These are phyloP conservation scores for Musa beccarii DNA, from an alignment of 176 grass and related monocot species.

Conservation along the genomic window DNA sequence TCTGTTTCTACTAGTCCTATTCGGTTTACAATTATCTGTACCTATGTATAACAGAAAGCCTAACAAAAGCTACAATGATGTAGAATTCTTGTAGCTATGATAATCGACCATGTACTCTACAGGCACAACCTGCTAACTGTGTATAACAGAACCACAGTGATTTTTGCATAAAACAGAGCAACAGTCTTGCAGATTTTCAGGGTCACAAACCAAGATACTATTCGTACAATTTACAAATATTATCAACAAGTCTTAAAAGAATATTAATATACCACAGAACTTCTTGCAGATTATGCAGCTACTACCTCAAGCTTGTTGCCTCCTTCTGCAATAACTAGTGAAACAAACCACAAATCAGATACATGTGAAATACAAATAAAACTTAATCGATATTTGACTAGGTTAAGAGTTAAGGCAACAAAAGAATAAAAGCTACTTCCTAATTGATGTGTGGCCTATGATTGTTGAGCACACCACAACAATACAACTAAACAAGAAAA, in stretches of 20 bases:
- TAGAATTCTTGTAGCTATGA: too few relatives aligned
- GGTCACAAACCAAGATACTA: too few relatives aligned
- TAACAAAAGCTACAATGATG: too few relatives aligned
- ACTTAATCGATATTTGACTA: not conserved
- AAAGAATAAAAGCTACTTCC: not conserved
- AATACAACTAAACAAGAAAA: not conserved
- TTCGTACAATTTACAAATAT: not conserved
- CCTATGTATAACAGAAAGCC: too few relatives aligned
- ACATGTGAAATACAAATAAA: not conserved
- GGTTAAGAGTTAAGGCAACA: not conserved
- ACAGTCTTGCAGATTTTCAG: too few relatives aligned
- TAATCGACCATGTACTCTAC: too few relatives aligned
- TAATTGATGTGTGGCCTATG: not conserved
- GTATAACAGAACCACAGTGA: too few relatives aligned
- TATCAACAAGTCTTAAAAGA: not conserved
- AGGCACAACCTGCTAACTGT: too few relatives aligned
- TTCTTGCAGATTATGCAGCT: conserved; percentile 5
- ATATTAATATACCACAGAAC: not conserved
- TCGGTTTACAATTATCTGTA: too few relatives aligned
- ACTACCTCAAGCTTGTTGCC: conserved; percentile 9
- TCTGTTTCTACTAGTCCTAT: too few relatives aligned
- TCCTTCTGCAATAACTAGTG: not conserved
- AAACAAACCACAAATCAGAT: not conserved
- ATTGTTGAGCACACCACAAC: not conserved
- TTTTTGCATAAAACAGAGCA: too few relatives aligned